A percentile compares a stretch with the other conserved stretches of the same genome.
phyloP scores from a whole-genome alignment of 2,329 filamentous ascomycete genomes.

The Dactylellina drechsleri region DNA sequence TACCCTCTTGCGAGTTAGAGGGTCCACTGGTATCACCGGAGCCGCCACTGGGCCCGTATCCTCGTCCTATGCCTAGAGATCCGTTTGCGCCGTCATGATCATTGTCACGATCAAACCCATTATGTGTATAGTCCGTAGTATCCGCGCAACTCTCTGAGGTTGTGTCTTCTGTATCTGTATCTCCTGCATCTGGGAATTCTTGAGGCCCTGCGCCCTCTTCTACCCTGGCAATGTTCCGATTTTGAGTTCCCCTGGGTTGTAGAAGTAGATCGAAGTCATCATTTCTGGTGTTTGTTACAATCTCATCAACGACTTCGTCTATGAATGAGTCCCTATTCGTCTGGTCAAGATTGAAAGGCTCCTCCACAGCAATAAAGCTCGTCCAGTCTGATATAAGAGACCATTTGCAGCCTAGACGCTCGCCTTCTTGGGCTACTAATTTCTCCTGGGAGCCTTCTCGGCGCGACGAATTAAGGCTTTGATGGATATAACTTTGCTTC shows the following conservation, averaged over 20 bases:
- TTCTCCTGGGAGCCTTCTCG: constrained; percentile 13
- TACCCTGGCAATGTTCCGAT: background rate
- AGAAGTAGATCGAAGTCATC: constrained; percentile 14
- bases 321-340: constrained; percentile 1
- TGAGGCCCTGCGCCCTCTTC: no score
- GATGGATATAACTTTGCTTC: no score
- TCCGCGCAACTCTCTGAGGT: no score
- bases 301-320: background rate
- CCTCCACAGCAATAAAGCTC: constrained; percentile 22
- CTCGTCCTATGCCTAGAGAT: no score
- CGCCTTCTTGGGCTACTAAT: constrained; percentile 20
- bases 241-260: constrained; percentile 2
- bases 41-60: no score
- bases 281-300: background rate
- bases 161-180: no score
- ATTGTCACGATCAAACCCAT: no score
- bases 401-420: constrained; percentile 34
- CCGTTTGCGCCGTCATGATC: no score
- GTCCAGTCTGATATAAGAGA: constrained; percentile 29
- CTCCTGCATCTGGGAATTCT: no score
- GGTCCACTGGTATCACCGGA: no score
- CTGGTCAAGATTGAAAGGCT: background rate
- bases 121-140: no score
- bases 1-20: no score
- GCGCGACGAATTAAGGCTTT: constrained; percentile 58